Evolutionary conservation across 2,329 filamentous ascomycete genomes (phyloP).

Genomic region (Remersonia thermophila): DNA sequence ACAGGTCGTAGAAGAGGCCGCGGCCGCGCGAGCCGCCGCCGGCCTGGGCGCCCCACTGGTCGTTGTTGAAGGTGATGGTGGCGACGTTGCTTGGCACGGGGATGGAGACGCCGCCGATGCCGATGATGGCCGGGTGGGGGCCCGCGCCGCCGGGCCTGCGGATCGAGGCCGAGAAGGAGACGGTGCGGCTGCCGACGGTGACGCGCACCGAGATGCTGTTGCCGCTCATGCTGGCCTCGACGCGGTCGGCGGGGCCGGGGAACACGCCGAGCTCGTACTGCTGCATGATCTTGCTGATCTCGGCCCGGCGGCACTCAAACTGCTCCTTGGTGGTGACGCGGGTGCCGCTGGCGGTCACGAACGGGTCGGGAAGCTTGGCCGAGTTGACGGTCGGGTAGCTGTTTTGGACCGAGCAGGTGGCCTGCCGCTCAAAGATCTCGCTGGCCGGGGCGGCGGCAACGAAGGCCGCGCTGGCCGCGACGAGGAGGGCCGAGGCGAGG

Average conservation of each 20-base stretch:
- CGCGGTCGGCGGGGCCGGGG: constrained; percentile 32
- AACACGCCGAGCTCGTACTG: constrained; percentile 39
- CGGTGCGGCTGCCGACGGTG: constrained; percentile 31
- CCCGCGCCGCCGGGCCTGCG: constrained; percentile 30
- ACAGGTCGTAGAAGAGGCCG: constrained; percentile 48
- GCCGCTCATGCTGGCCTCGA: constrained; percentile 33
- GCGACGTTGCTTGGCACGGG: constrained; percentile 42
- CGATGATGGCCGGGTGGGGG: constrained; percentile 46
- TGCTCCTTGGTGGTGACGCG: constrained; percentile 33
- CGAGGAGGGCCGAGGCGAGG: constrained; percentile 19
- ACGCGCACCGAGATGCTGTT: constrained; percentile 32
- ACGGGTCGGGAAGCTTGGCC: constrained; percentile 35
- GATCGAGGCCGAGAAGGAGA: constrained; percentile 33
- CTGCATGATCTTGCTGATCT: constrained; percentile 36
- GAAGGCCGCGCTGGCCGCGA: constrained; percentile 24
- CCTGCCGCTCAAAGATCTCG: constrained; percentile 26
- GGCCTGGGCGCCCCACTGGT: constrained; percentile 41
- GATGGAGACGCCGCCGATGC: constrained; percentile 41
- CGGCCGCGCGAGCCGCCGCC: constrained; percentile 36
- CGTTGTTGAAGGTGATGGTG: constrained; percentile 47
- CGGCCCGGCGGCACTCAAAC: constrained; percentile 35
- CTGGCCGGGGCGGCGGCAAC: constrained; percentile 24
- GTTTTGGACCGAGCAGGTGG: constrained; percentile 23
- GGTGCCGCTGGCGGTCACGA: constrained; percentile 30
- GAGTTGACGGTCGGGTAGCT: constrained; percentile 26